Evolutionary conservation across 2,329 filamentous ascomycete genomes (phyloP).

Genomic region (Botrytis deweyae): DNA sequence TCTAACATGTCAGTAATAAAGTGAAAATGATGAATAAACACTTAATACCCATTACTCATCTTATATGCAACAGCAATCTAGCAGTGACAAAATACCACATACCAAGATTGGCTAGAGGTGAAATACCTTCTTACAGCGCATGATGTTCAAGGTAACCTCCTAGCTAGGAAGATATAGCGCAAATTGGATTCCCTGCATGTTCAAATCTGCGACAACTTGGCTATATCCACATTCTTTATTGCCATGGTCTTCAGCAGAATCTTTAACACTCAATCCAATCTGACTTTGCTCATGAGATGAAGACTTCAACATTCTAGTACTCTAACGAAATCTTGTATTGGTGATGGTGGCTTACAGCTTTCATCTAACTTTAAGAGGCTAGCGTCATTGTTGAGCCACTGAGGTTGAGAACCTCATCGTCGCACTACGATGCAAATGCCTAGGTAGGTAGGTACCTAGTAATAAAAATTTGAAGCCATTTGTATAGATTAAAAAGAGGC

Average conservation of each 20-base stretch:
- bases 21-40: not conserved
- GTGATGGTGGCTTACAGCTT: not conserved
- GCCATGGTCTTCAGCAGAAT: not conserved
- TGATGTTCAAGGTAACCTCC: not conserved
- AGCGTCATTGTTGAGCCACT: not conserved
- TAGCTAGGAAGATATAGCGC: not conserved
- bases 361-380: not conserved
- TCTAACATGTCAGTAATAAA: not conserved
- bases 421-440: not conserved
- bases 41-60: not conserved
- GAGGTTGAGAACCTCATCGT: not conserved
- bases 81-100: not conserved
- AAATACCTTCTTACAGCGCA: not conserved
- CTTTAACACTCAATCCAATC: not conserved
- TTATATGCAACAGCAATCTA: not conserved
- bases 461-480: not conserved
- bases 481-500: fast-evolving
- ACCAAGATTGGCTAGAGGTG: not conserved
- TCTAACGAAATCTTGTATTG: not conserved
- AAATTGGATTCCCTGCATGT: not conserved
- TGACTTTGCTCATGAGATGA: not conserved
- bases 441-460: too few species aligned
- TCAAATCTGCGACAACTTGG: not conserved
- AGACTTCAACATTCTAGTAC: not conserved
- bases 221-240: not conserved